These are phyloP conservation scores for Taphrina pruni DNA, from an alignment of 1,139 yeast genomes.

Conservation along the genomic window DNA sequence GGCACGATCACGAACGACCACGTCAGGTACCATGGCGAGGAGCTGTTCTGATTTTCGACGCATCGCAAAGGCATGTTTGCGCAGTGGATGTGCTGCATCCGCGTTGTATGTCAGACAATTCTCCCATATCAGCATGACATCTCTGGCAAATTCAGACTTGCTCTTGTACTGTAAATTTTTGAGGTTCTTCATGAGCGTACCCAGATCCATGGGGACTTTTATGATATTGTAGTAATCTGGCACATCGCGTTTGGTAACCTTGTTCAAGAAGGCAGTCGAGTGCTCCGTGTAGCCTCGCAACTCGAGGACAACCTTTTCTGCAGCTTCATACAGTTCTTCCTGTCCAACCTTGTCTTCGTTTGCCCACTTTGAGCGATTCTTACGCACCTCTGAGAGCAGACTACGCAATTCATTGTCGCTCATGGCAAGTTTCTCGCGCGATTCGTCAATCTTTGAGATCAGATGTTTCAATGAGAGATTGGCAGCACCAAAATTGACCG, in stretches of 20 bases:
- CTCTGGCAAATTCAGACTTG: constrained; percentile 88
- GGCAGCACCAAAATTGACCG: constrained; percentile 75
- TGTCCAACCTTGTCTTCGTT: constrained; percentile 94
- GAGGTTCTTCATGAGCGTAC: constrained; percentile 88
- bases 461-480: constrained; percentile 78
- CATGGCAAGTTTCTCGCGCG: constrained; percentile 72
- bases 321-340: constrained; percentile 95
- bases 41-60: constrained; percentile 80
- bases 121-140: constrained; percentile 91
- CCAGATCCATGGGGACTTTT: constrained; percentile 94
- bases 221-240: constrained; percentile 92
- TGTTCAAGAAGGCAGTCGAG: constrained; percentile 92
- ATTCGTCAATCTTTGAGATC: constrained; percentile 74
- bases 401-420: constrained; percentile 87
- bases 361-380: constrained; percentile 96
- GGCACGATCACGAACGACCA: constrained; percentile 74
- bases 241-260: constrained; percentile 95
- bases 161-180: constrained; percentile 80
- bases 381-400: constrained; percentile 87
- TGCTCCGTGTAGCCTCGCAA: constrained; percentile 92
- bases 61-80: constrained; percentile 96
- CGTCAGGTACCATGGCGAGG: constrained; percentile 86
- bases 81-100: constrained; percentile 88
- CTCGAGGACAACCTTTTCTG: constrained; percentile 91
- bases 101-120: constrained; percentile 92